Evolutionary conservation across 140 eudicot genomes (phyloP).

Genomic region (Erigeron philadelphicus): DNA sequence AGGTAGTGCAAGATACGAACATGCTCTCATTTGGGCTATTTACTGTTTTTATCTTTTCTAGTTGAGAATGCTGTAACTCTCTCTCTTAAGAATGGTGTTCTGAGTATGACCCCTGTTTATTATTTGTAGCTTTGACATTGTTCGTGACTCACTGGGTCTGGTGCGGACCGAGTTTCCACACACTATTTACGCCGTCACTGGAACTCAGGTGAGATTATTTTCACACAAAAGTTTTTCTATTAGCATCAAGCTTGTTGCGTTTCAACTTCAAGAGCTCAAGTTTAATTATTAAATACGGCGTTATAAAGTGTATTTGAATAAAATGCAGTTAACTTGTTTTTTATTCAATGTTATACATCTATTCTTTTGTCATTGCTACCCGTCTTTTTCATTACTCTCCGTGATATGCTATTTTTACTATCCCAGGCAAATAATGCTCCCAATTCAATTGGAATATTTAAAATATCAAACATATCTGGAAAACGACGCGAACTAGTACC

Average conservation of each 20-base stretch:
- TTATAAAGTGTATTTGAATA: background rate
- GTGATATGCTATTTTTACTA: slow-evolving; percentile 3
- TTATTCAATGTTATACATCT: background rate
- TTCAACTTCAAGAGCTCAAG: too few species aligned
- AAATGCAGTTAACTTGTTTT: background rate
- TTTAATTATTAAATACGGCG: too few species aligned
- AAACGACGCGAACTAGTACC: slow-evolving; percentile 70
- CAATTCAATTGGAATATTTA: slow-evolving; percentile 78
- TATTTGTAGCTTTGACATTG: slow-evolving; percentile 63
- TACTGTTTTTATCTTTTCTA: background rate
- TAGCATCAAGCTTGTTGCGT: background rate
- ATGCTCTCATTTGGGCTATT: background rate
- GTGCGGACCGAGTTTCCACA: slow-evolving; percentile 91
- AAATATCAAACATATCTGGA: slow-evolving; percentile 76
- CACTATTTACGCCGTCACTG: slow-evolving; percentile 73
- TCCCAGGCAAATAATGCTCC: slow-evolving; percentile 69
- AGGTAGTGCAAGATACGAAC: too few species aligned
- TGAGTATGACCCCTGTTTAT: slow-evolving; percentile 3
- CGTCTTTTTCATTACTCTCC: background rate
- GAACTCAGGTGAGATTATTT: slow-evolving; percentile 64
- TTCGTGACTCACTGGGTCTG: slow-evolving; percentile 79
- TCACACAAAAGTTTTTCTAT: background rate
- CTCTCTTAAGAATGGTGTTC: background rate
- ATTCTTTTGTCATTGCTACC: background rate
- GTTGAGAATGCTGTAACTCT: slow-evolving; percentile 3